A percentile compares a stretch with the other conserved stretches of the same genome.
These are phyloP conservation scores for Ophiostoma fasciatum DNA, from an alignment of 2,329 filamentous ascomycete genomes.

Conservation along the genomic window DNA sequence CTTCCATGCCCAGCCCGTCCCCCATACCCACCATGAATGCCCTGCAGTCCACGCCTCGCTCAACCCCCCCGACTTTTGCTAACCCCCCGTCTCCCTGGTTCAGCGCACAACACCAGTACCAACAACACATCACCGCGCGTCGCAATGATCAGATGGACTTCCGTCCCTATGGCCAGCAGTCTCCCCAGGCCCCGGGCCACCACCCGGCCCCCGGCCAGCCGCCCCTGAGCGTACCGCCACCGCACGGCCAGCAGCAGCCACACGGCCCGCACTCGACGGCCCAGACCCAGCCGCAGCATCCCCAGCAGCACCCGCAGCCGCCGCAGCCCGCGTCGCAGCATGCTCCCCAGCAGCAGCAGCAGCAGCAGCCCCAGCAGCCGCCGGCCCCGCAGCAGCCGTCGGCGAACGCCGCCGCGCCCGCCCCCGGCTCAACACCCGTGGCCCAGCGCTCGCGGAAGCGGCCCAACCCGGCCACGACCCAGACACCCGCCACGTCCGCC, in stretches of 20 bases:
- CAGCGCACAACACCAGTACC: conserved; percentile 28
- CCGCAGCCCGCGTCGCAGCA: conserved; percentile 12
- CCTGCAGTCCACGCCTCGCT: neutral
- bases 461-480: conserved; percentile 18
- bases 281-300: conserved; percentile 19
- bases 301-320: conserved; percentile 12
- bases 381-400: conserved; percentile 11
- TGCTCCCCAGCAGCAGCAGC: conserved; percentile 19
- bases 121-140: conserved; percentile 27
- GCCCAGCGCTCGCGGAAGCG: conserved; percentile 25
- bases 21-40: too few relatives aligned
- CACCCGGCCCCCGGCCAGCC: conserved; percentile 22
- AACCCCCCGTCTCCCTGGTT: conserved; percentile 21
- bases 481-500: conserved; percentile 12
- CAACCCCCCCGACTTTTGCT: conserved; percentile 15
- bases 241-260: conserved; percentile 21
- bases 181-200: conserved; percentile 16
- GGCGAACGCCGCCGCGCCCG: conserved; percentile 3
- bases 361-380: conserved; percentile 10
- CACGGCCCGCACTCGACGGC: conserved; percentile 22
- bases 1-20: too few relatives aligned
- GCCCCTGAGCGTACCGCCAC: conserved; percentile 21
- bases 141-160: conserved; percentile 17
- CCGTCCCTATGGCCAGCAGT: conserved; percentile 11
- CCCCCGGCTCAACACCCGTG: conserved; percentile 16